Base-by-base conservation (phyloP, 2,329 filamentous ascomycete genomes). In the Fusarium buxicola region DNA sequence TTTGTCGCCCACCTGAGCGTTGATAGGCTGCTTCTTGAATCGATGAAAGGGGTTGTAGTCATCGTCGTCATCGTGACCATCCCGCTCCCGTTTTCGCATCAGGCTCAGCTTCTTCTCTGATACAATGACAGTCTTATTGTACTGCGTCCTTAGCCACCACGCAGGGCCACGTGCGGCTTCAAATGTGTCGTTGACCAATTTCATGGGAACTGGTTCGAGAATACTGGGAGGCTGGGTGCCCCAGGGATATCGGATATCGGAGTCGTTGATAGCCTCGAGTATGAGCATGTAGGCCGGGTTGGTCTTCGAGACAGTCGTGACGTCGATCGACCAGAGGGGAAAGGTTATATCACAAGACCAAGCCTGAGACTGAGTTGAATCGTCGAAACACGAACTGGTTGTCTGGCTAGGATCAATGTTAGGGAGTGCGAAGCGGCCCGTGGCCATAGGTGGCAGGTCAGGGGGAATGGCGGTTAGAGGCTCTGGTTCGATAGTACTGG, bases 291-390 rank as follows among this genome's bases (percentile, higher is more conserved):
- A 87, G 13, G 77, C 74, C 13, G 66, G 68, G n/a, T 63, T 65
- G 46, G 65, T 66, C 13, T 64, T 66, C 4, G 58, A 40, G 4
- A 74, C 60, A 24, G 54, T 68, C 16, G 58, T 62, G 15, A 87
- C 73, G 2, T 76, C 73, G 74, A 86, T 73, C 2, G 76, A 73
- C 46, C 82, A 81, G 39, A 79, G 75, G 7, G 76, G 75, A 40
- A 78, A 77, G 2, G 45, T 76, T 27, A 89, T 78, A 11, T 84
- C 79, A 71, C 89, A 92, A 56, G 80, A 84, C 89, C 89, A 92
- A 1, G 88, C 84, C 45, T 80, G 73, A n/a, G 79, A 76, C 65
- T 88, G 82, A 1, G 73, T 78, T 1, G 81, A 77, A 53, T 89
- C 80, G 28, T 80, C 79, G 58, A 91, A 80, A 70, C 89, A 92